Conservation (phyloP, 2,329 filamentous ascomycete species). For the Trichophyton mentagrophytes region DNA sequence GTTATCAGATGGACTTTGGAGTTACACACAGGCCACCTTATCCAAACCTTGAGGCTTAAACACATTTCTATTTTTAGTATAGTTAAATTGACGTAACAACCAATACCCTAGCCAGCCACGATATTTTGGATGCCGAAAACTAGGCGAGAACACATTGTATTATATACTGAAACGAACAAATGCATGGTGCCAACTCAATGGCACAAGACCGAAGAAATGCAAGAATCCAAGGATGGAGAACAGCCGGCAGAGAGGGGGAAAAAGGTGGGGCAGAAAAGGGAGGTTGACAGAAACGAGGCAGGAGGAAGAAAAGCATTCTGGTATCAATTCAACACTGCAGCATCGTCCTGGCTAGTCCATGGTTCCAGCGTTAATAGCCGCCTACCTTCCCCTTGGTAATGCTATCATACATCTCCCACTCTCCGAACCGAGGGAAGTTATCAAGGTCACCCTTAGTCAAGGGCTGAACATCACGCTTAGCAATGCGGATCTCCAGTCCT, state of each 20-base stretch:
- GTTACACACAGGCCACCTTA: neutral
- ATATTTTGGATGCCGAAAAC: neutral
- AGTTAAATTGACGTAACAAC: neutral
- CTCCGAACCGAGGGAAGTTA: slow-evolving; percentile 8
- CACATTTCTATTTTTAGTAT: neutral
- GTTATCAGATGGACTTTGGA: neutral
- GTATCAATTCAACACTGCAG: neutral
- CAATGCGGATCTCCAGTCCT: slow-evolving; percentile 11
- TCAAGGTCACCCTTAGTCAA: slow-evolving; percentile 1
- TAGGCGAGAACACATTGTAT: neutral
- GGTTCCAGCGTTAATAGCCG: neutral
- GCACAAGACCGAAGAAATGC: neutral
- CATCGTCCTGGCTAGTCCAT: neutral
- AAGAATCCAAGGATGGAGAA: neutral
- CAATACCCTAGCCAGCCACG: neutral
- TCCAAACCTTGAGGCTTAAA: neutral
- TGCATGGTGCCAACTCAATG: neutral
- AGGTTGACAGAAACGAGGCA: neutral
- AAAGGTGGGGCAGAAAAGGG: neutral
- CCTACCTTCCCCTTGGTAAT: slow-evolving; percentile 9
- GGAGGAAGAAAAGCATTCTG: neutral
- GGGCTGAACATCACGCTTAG: slow-evolving; percentile 14
- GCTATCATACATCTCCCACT: slow-evolving; percentile 6
- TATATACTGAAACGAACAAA: neutral
- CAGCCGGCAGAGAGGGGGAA: neutral